Conservation (phyloP, 805 yeast genomes). For the Cyberlindnera suaveolens region DNA sequence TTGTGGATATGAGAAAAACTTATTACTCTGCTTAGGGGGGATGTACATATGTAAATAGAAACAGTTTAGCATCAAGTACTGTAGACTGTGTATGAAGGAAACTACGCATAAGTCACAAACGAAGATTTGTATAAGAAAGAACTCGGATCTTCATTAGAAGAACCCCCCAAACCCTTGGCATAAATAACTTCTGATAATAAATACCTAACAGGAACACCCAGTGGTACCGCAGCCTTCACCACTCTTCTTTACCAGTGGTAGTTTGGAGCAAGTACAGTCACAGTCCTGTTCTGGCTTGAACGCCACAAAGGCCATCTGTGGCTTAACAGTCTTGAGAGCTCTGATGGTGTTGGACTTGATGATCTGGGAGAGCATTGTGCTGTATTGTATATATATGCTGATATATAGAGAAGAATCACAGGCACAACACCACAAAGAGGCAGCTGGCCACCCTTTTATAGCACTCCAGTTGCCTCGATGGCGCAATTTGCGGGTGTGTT, state of each 20-base stretch:
- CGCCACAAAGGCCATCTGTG: conserved; percentile 5
- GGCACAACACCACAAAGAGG: no score
- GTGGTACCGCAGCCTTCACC: conserved; percentile 23
- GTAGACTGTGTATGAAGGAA: no score
- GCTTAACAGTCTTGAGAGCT: conserved; percentile 8
- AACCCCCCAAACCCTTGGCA: background rate
- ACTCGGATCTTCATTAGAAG: no score
- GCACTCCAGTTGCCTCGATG: background rate
- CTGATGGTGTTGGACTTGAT: conserved; percentile 13
- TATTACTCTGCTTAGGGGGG: conserved; percentile 55
- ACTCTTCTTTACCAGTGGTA: conserved; percentile 11
- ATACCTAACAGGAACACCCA: conserved; percentile 21
- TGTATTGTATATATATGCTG: conserved; percentile 1
- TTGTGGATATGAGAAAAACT: conserved; percentile 85
- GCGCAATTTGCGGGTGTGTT: background rate
- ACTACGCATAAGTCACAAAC: no score
- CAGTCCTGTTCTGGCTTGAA: conserved; percentile 21
- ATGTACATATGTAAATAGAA: background rate
- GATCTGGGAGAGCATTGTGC: conserved; percentile 14
- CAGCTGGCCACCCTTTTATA: no score
- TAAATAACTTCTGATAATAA: background rate
- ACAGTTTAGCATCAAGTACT: background rate
- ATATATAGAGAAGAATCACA: background rate
- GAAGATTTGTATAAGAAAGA: no score
- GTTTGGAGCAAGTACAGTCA: conserved; percentile 23